Evolutionary conservation across 2,329 filamentous ascomycete species (phyloP), one percentile per base, ranked within the genome.

Genomic region (Mycocentrospora acerina): DNA sequence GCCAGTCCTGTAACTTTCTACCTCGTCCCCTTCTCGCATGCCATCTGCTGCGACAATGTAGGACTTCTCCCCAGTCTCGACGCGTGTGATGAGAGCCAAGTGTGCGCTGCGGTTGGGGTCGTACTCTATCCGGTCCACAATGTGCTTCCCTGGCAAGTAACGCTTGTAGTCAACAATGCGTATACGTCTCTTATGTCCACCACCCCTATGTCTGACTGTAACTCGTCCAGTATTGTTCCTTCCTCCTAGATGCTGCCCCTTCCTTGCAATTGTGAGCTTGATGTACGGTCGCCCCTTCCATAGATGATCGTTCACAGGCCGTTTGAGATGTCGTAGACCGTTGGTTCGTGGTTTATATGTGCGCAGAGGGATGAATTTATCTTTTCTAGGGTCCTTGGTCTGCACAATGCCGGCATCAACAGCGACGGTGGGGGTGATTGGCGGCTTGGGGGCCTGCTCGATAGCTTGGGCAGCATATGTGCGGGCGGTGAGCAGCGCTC

Each of bases 31-130:
- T 4, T 87, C 88, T 46, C 91, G 79, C 81, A 96, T 85, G 9
- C 93, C 93, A 55, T 98, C 93, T 1, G 93, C 82, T n/a, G 93
- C 93, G 42, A 98, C 76, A 50, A 98, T 95, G 68, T 98, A 98
- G 51, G 84, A 88, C 71, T 93, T 84, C 52, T 78, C 79, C 10
- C 82, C 80, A 0, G 86, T 91, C 32, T 81, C 78, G 50, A 89
- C 74, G 57, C 86, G 83, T 33, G 82, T 90, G 32, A 96, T 62
- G 39, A 98, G 77, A 5, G 93, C 93, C 68, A 98, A 90, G 65
- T 98, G 93, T 11, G 91, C 89, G 58, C 83, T 95, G 35, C 93
- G 85, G 51, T 89, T 89, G 1, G 93, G 93, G 59, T 98, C 94
- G 67, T 97, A 90, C 68, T 98, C 93, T 60, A 98, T 93, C 45